These are phyloP conservation scores for Capsella rubella DNA, from an alignment of 441 rosid genomes.

Conservation along the genomic window DNA sequence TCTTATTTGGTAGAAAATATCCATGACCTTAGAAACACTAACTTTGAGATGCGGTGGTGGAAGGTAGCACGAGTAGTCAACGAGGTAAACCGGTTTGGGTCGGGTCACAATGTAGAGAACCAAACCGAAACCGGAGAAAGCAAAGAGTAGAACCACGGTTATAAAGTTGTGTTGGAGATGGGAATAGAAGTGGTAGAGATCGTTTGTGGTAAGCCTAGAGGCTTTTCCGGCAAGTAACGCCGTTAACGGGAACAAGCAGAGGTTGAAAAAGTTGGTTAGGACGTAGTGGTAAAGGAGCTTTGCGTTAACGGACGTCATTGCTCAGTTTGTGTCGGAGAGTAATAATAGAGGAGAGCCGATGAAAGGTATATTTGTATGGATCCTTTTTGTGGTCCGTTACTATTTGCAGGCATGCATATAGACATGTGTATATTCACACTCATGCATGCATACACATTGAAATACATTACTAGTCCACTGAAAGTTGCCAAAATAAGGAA, in stretches of 20 bases:
- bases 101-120: slow-evolving; percentile 75
- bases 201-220: slow-evolving; percentile 23
- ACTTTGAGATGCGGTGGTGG: slow-evolving; percentile 51
- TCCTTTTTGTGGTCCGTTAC: slow-evolving; percentile 40
- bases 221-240: slow-evolving; percentile 38
- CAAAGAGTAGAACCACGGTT: background rate
- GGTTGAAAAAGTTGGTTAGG: slow-evolving; percentile 36
- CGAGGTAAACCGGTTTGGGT: slow-evolving; percentile 74
- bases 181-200: slow-evolving; percentile 28
- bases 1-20: slow-evolving; percentile 29
- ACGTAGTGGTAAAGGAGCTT: slow-evolving; percentile 41
- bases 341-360: slow-evolving; percentile 15
- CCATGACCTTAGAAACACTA: slow-evolving; percentile 33
- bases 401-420: slow-evolving; percentile 27
- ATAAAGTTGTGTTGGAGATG: slow-evolving; percentile 34
- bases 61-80: slow-evolving; percentile 76
- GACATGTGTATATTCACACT: slow-evolving; percentile 40
- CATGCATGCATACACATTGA: slow-evolving; percentile 47
- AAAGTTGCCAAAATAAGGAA: slow-evolving; percentile 34
- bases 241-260: slow-evolving; percentile 40
- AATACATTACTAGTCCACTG: slow-evolving; percentile 25
- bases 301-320: slow-evolving; percentile 39
- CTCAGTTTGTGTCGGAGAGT: slow-evolving; percentile 28
- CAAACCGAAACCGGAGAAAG: slow-evolving; percentile 55
- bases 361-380: slow-evolving; percentile 33